phyloP scores from a whole-genome alignment of 208 protist species.

The Acanthamoeba healyi region DNA sequence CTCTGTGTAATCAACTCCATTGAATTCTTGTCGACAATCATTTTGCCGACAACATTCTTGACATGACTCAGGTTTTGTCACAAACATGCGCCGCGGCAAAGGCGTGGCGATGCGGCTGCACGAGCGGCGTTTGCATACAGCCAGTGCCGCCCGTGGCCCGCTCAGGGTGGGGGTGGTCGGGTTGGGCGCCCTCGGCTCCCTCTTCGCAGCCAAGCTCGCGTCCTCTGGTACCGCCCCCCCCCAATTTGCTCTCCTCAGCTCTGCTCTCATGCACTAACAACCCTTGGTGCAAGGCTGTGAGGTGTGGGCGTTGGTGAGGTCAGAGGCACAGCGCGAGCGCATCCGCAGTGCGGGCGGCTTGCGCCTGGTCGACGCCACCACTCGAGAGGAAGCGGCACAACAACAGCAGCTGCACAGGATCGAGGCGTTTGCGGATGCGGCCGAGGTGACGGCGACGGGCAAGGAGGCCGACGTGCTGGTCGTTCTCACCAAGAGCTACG shows the following conservation, averaged over 20 bases:
- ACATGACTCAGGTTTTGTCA: no score
- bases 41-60: no score
- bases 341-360: not conserved
- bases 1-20: no score
- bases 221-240: not conserved
- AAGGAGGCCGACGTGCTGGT: slow-evolving; percentile 15
- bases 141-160: no score
- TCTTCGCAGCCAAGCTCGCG: slow-evolving; percentile 18
- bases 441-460: not conserved
- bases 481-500: slow-evolving; percentile 16
- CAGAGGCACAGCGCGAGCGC: not conserved
- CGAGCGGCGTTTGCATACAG: no score
- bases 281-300: not conserved
- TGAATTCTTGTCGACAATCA: no score
- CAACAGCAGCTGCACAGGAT: not conserved
- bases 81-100: no score
- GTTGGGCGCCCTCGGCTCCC: slow-evolving; percentile 1
- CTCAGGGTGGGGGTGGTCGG: slow-evolving; percentile 14
- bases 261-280: no score
- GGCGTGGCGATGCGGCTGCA: no score
- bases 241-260: not conserved
- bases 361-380: not conserved
- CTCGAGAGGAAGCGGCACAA: not conserved
- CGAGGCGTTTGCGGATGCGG: not conserved
- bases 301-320: slow-evolving; percentile 11